phyloP scores from a whole-genome alignment of 495 filamentous ascomycete species.

The Astrocystis sublimbata region DNA sequence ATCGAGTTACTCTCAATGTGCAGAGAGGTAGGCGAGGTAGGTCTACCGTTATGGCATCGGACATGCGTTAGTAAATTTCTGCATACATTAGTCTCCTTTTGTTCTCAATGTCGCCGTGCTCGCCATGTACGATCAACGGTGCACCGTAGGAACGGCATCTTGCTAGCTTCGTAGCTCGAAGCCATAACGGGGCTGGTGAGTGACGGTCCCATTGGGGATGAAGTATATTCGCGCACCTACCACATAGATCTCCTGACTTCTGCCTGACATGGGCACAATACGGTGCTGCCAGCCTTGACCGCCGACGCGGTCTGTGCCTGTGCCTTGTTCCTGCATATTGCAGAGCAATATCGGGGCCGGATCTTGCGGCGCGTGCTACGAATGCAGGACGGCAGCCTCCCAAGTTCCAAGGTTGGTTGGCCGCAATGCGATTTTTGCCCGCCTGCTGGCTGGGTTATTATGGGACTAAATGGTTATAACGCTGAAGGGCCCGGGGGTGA shows the following conservation, averaged over 20 bases:
- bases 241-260: no score
- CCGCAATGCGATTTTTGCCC: not conserved
- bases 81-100: no score
- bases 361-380: not conserved
- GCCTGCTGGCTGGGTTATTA: not conserved
- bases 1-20: not conserved
- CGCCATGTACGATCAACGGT: no score
- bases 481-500: no score
- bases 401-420: no score
- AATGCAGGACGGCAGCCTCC: no score
- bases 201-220: not conserved
- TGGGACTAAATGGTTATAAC: not conserved
- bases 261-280: no score
- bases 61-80: not conserved
- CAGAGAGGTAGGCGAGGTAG: not conserved
- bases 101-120: no score
- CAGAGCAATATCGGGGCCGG: not conserved
- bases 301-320: not conserved
- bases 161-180: not conserved
- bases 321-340: slow-evolving; percentile 13
- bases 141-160: not conserved
- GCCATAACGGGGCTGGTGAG: not conserved
- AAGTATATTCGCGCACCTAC: no score
- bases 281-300: not conserved
- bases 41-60: not conserved